Conservation (phyloP, 495 filamentous ascomycete genomes). For the Parathielavia hyrcaniae region DNA sequence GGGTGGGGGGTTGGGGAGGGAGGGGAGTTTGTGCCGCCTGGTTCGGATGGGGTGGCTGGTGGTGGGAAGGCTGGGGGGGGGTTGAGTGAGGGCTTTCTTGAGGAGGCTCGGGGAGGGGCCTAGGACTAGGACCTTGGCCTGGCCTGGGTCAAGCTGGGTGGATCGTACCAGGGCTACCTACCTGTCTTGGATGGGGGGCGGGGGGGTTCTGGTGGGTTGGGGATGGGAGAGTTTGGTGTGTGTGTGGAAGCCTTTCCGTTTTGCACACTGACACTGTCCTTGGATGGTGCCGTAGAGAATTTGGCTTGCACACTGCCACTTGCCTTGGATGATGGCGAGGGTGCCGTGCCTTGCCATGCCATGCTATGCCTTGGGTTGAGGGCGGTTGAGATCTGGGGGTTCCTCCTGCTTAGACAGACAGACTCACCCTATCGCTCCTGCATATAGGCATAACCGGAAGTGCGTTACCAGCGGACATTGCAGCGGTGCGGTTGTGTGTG, state of each 20-base stretch:
- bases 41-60: not conserved
- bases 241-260: too few species aligned
- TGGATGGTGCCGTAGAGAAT: too few species aligned
- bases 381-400: not conserved
- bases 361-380: not conserved
- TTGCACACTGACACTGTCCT: too few species aligned
- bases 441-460: conserved; percentile 12
- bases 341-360: too few species aligned
- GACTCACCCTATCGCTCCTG: conserved; percentile 3
- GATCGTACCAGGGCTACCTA: too few species aligned
- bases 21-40: conserved; percentile 46
- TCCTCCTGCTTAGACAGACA: not conserved
- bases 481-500: not conserved
- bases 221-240: too few species aligned
- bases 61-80: not conserved
- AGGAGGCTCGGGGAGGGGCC: not conserved
- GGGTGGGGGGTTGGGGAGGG: conserved; percentile 55
- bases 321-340: not conserved
- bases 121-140: not conserved
- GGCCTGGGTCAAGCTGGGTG: not conserved
- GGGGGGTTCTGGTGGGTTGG: too few species aligned
- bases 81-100: conserved; percentile 22
- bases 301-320: too few species aligned
- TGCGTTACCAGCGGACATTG: conserved; percentile 9
- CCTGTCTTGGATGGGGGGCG: too few species aligned